Conservation (phyloP, 495 filamentous ascomycete genomes). For the Aspergillus baeticus region DNA sequence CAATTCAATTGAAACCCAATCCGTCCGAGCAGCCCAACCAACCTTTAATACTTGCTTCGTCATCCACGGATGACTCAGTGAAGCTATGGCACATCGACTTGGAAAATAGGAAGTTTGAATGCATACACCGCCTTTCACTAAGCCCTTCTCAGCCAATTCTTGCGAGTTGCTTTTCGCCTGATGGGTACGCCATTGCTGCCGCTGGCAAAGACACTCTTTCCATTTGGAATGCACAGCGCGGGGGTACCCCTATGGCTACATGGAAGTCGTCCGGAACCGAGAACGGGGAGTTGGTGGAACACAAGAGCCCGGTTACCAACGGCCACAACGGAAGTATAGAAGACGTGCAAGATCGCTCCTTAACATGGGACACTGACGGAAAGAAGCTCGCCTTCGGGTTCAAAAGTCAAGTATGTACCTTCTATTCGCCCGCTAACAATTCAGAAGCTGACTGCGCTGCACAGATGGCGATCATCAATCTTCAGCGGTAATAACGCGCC, state of each 20-base stretch:
- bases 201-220: constrained; percentile 63
- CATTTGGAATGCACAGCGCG: constrained; percentile 72
- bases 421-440: not conserved
- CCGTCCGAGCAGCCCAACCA: constrained; percentile 21
- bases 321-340: constrained; percentile 41
- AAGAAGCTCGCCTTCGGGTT: constrained; percentile 72
- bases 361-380: constrained; percentile 76
- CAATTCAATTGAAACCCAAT: constrained; percentile 43
- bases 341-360: constrained; percentile 43
- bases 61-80: constrained; percentile 60
- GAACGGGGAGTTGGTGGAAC: constrained; percentile 30
- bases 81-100: constrained; percentile 67
- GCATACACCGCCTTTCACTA: constrained; percentile 46
- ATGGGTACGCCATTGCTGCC: constrained; percentile 68
- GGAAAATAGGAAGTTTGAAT: constrained; percentile 57
- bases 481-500: constrained; percentile 36
- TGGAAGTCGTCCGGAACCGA: constrained; percentile 49
- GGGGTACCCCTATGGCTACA: constrained; percentile 61
- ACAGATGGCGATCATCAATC: constrained; percentile 46
- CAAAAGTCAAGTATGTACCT: constrained; percentile 60
- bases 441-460: constrained; percentile 11
- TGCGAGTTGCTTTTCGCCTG: constrained; percentile 66
- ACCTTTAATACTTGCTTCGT: constrained; percentile 42
- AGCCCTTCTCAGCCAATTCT: constrained; percentile 53
- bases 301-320: constrained; percentile 29